Evolutionary conservation across 2,329 filamentous ascomycete species (phyloP).

Genomic region (Elsinoe necatrix): DNA sequence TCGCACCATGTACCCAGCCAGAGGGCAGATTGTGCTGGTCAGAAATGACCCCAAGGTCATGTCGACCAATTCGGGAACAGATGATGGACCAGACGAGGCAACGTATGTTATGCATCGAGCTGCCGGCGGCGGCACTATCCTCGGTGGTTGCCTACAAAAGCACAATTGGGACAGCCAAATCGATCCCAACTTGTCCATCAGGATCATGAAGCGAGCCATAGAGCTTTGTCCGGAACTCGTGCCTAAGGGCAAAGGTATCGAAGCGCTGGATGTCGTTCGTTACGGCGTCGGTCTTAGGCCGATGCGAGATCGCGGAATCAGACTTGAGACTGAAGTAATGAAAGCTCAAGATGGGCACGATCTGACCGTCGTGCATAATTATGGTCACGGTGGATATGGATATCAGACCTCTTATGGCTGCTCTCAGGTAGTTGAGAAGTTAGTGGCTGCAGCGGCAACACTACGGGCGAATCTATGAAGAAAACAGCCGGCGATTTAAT

Average conservation of each 20-base stretch:
- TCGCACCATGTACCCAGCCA: constrained; percentile 59
- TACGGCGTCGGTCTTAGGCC: constrained; percentile 79
- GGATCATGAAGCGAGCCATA: constrained; percentile 76
- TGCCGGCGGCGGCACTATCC: constrained; percentile 67
- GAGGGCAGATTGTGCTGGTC: constrained; percentile 78
- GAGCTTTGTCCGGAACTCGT: constrained; percentile 57
- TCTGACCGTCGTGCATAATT: constrained; percentile 68
- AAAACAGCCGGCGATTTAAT: no score
- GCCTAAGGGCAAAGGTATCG: constrained; percentile 54
- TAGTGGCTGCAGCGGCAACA: constrained; percentile 31
- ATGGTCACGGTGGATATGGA: constrained; percentile 72
- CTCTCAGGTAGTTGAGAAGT: constrained; percentile 33
- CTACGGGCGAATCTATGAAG: constrained; percentile 20
- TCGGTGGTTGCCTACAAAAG: constrained; percentile 79
- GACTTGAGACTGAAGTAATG: constrained; percentile 65
- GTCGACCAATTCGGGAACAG: constrained; percentile 60
- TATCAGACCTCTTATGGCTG: constrained; percentile 46
- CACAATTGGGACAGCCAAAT: constrained; percentile 70
- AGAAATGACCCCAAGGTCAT: constrained; percentile 68
- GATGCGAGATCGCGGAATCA: constrained; percentile 61
- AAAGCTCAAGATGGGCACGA: constrained; percentile 33
- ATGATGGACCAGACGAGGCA: constrained; percentile 64
- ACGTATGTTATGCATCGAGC: constrained; percentile 79
- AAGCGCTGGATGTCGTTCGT: constrained; percentile 64
- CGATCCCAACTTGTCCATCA: constrained; percentile 67